Base-by-base conservation (phyloP, 108 stramenopile genomes). In the Pseudonitzschia multiseries region DNA sequence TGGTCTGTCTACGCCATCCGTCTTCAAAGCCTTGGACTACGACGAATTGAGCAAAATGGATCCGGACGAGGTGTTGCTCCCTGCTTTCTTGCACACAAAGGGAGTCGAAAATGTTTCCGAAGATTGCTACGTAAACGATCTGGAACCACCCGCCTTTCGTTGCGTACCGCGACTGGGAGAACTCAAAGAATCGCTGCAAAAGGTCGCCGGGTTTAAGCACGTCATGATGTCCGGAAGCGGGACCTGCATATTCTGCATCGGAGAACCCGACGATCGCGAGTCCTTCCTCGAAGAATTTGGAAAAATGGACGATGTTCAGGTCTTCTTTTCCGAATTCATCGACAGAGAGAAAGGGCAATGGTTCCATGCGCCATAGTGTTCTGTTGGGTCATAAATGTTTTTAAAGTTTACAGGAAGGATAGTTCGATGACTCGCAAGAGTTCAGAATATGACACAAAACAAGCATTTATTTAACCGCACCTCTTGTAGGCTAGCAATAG, bases 1-100 rank as follows among this genome's bases (percentile, higher is more conserved):
- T 54, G 97, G 97, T 4, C 80, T 97, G 4, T 96, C 95, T 14
- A 98, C 97, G 20, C 96, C 96, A 50, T 73, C 80, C 29, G 97
- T 98, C 26, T 98, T 98, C 73, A 86, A 87, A 63, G 87, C 93
- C 15, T 71, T 98, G 27, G 89, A 96, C 60, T 94, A 92, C 65
- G 87, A 88, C 57, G 74, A 86, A 71, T 75, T 94, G 72, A 89
- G 87, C 69, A 71, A 52, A 1, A 57, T 76, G 63, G 91, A 94
- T 79, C 84, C 91, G 20, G 80, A 93, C 59, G 68, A 79, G 18
- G 72, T 77, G 44, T 72, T 93, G 70, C 59, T 86, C 67, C 79
- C 87, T 22, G 76, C 76, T 18, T 93, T 93, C 74, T 57, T 87
- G 24, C 60, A 74, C 15, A 52, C 76, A 1, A 71, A 83, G 13